Evolutionary conservation across 1,284 basidiomycete genomes (phyloP), one percentile per base, ranked within the genome.

Genomic region (Rhodotorula mucilaginosa): DNA sequence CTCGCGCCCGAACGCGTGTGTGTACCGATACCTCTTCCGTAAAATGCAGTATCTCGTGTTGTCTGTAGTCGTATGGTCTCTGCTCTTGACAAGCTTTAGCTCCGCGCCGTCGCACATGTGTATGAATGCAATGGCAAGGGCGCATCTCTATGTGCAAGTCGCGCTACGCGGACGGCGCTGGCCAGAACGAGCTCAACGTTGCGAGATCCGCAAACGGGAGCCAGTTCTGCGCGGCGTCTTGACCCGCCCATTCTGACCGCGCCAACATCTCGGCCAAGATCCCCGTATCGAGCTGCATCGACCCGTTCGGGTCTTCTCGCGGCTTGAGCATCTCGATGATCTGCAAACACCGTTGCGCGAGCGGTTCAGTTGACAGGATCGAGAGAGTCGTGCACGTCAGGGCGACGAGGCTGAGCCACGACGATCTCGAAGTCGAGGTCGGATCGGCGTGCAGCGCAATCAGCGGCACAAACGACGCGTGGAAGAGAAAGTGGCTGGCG

Each of bases 401-500:
- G n/a, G 54, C 23, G 29, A 56, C 54, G 54, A 56, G 54, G 26
- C 18, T 26, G 10, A 56, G 26, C 54, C 54, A 56, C 1, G 54
- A 56, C 7, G 54, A 56, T 29, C 54, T n/a, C 12, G 54, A 56
- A 10, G 65, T 39, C 12, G 65, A 60, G 5, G 51, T 10, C 18
- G 65, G 58, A 39, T 58, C 58, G 34, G 59, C 58, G n/a, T 58
- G 65, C 4, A 66, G 58, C 13, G 65, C 65, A 39, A 66, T 61
- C 26, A 66, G 58, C 12, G 65, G 65, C 19, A 66, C 19, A 44
- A 60, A 66, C 6, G 51, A 29, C n/a, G 65, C 49, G 39, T 59
- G 65, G 51, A 66, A 60, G 21, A 66, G 49, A 51, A 66, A 66
- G 65, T 66, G 65, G 1, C 65, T 66, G 39, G 19, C 12, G 19